Evolutionary conservation across 257 asterid genomes (phyloP).

Genomic region (Solanum tacnaense): DNA sequence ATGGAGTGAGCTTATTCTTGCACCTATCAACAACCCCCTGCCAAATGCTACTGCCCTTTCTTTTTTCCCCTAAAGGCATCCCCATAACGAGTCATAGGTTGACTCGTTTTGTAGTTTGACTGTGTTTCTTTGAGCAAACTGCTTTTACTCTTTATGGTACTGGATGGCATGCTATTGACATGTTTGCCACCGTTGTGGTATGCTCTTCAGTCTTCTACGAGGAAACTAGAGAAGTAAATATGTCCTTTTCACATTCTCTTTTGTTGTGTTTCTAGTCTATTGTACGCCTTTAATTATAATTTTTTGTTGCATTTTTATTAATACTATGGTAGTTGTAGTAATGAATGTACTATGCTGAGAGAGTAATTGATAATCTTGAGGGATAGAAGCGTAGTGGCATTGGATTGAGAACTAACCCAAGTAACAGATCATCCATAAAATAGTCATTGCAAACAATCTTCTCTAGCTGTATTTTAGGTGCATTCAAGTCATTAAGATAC

Average conservation of each 20-base stretch:
- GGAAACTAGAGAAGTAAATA: not conserved
- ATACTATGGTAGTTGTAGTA: not conserved
- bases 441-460: not conserved
- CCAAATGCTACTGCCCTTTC: not conserved
- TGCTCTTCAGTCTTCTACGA: not conserved
- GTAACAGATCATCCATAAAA: not conserved
- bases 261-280: not conserved
- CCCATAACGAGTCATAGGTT: not conserved
- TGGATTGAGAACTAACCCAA: not conserved
- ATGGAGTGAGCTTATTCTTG: not conserved
- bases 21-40: not conserved
- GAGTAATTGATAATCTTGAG: not conserved
- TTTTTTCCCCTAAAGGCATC: not conserved
- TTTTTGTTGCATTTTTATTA: not conserved
- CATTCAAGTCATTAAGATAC: not conserved
- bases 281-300: not conserved
- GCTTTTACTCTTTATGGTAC: not conserved
- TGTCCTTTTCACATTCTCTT: not conserved
- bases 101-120: not conserved
- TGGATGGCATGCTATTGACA: not conserved
- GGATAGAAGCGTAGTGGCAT: not conserved
- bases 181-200: not conserved
- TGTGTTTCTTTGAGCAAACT: not conserved
- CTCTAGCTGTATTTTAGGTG: not conserved
- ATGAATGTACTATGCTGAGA: not conserved